Evolutionary conservation across 1,284 basidiomycete genomes (phyloP).

Genomic region (Schizopora paradoxa): DNA sequence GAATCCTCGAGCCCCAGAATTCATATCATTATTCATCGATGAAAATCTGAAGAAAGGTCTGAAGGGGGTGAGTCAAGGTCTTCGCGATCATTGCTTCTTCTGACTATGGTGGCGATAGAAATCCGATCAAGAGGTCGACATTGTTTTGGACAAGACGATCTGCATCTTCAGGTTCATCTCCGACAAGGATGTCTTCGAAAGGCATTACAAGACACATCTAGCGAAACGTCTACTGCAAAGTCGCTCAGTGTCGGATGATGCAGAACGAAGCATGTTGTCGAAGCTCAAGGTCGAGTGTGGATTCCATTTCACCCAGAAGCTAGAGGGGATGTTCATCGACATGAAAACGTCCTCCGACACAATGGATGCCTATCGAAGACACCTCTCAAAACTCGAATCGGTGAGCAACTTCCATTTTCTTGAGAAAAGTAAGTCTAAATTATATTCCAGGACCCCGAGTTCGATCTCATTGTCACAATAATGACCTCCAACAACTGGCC

Average conservation of each 20-base stretch:
- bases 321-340: slow-evolving; percentile 99
- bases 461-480: slow-evolving; percentile 82
- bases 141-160: slow-evolving; percentile 90
- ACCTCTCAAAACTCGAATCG: slow-evolving; percentile 53
- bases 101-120: slow-evolving; percentile 50
- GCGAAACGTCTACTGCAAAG: slow-evolving; percentile 86
- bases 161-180: slow-evolving; percentile 91
- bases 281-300: slow-evolving; percentile 98
- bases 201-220: slow-evolving; percentile 96
- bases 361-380: slow-evolving; percentile 67
- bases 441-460: slow-evolving; percentile 50
- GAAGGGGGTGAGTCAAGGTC: slow-evolving; percentile 83
- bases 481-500: slow-evolving; percentile 97
- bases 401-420: slow-evolving; percentile 22
- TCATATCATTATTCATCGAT: slow-evolving; percentile 95
- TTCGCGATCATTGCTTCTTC: neutral
- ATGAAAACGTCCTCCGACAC: slow-evolving; percentile 89
- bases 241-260: slow-evolving; percentile 93
- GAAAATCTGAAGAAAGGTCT: slow-evolving; percentile 95
- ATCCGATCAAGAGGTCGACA: slow-evolving; percentile 90
- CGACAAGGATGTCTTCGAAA: slow-evolving; percentile 97
- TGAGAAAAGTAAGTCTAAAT: slow-evolving; percentile 7
- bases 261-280: slow-evolving; percentile 95
- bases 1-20: slow-evolving; percentile 88
- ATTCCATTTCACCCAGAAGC: slow-evolving; percentile 94